Base-by-base conservation (phyloP, 805 yeast species). In the Maudiozyma bulderi region DNA sequence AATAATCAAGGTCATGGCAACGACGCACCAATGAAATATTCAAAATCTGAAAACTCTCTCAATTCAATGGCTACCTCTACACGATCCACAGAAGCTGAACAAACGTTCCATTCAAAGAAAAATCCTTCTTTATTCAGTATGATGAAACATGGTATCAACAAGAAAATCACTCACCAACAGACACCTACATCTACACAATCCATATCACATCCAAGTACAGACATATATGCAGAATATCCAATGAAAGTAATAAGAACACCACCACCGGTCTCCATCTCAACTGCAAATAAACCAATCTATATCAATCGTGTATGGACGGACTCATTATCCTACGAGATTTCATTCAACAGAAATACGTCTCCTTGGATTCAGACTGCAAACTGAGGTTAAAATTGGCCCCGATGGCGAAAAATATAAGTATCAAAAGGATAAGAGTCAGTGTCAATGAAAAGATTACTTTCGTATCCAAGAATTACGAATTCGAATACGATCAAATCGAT, bases 301-400 rank as follows among this genome's bases (percentile, higher is more conserved):
- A 87, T 86, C 33, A 84, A 83, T 61, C 73, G 87, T 54, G 74
- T 80, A 1, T 86, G 95, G 95, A 80, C 81, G 56, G 82, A 84
- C 50, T 64, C 87, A 0, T 65, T 86, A 37, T 80, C 80, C 47
- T 86, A 86, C 62, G 84, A 84, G 55, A 74, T 86, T 8, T 76
- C 88, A 0, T 75, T 86, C 90, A 89, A 0, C 75, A 74, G 50
- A 86, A 85, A 59, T 86, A 75, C 61, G 79, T 85, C 9, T 72
- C 85, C 1, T 66, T 86, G 44, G 84, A 86, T 2, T 74, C 81
- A 10, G 80, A 76, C 68, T 68, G 68, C 58, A 84, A 66, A 13
- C 68, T 86, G 14, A 82, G 78, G 57, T 73, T 86, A 55, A 84
- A 82, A 60, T 68, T 86, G 30, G 75, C 78, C 0, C 95, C 95